phyloP scores from a whole-genome alignment of 2,329 filamentous ascomycete species.

The Fusarium verrucosum region DNA sequence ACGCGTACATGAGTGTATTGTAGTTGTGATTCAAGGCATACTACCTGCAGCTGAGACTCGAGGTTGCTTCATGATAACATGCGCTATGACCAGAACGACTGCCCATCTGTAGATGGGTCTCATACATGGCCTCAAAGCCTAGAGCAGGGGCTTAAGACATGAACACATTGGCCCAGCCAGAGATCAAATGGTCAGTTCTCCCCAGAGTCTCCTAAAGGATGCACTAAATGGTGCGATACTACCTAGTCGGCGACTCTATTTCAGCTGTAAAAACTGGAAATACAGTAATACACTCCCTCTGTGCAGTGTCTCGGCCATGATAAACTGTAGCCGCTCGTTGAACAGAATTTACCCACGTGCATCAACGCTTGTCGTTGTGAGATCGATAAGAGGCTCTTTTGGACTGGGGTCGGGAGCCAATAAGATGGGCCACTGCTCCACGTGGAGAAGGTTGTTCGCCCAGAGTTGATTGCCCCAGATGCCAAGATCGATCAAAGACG shows the following conservation, averaged over 20 bases:
- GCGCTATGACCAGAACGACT: not conserved
- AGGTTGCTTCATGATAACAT: too few species aligned
- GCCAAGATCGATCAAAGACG: conserved; percentile 19
- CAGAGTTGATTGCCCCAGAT: conserved; percentile 14
- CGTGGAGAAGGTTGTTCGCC: conserved; percentile 31
- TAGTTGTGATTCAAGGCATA: too few species aligned
- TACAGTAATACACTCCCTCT: too few species aligned
- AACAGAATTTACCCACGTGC: conserved; percentile 27
- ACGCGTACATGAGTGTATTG: fast-evolving
- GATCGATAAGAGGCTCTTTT: conserved; percentile 17
- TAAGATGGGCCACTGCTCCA: conserved; percentile 1
- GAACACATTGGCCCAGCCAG: fast-evolving
- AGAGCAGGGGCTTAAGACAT: fast-evolving
- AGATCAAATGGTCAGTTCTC: not conserved
- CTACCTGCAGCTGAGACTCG: too few species aligned
- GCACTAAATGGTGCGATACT: not conserved
- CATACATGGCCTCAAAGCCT: not conserved
- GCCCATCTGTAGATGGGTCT: not conserved
- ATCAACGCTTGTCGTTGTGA: conserved; percentile 23
- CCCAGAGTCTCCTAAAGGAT: not conserved
- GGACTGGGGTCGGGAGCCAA: conserved; percentile 2
- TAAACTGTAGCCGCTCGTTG: not conserved
- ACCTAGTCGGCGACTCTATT: not conserved
- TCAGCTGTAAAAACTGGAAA: not conserved
- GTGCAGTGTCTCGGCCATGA: too few species aligned